These are phyloP conservation scores for Psilocybe cubensis DNA, from an alignment of 768 basidiomycete genomes.

Conservation along the genomic window DNA sequence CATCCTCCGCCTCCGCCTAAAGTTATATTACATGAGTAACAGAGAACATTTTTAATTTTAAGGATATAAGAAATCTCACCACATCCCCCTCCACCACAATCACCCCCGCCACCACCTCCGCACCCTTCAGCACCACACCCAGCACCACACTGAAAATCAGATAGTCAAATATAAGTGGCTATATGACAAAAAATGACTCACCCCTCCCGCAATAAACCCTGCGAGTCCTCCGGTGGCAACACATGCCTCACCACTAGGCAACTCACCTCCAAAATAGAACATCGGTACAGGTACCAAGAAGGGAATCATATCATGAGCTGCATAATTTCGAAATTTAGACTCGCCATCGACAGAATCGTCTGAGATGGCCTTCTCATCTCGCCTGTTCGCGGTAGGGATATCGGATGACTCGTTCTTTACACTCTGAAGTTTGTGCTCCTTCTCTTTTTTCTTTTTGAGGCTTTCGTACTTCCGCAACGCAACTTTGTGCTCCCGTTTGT, in stretches of 20 bases:
- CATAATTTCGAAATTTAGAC: too few species aligned
- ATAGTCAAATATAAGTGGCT: too few species aligned
- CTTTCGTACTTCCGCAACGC: constrained; percentile 11
- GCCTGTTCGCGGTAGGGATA: too few species aligned
- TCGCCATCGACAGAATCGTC: not conserved
- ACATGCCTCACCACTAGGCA: not conserved
- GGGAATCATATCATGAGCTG: constrained; percentile 22
- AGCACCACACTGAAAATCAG: too few species aligned
- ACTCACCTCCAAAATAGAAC: constrained; percentile 17
- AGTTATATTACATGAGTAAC: too few species aligned
- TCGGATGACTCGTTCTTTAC: too few species aligned
- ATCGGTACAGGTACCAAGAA: constrained; percentile 47
- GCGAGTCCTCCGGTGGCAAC: constrained; percentile 15
- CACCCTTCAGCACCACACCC: constrained; percentile 5
- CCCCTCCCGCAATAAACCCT: constrained; percentile 10
- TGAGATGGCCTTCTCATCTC: not conserved
- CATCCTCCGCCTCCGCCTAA: constrained; percentile 10
- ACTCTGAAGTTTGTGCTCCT: too few species aligned
- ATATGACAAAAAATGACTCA: too few species aligned
- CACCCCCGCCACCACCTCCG: not conserved
- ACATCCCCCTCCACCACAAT: constrained; percentile 2
- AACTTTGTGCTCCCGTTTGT: constrained; percentile 14
- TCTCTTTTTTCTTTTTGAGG: constrained; percentile 11
- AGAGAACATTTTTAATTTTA: too few species aligned
- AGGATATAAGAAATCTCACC: too few species aligned